phyloP scores from a whole-genome alignment of 1,284 basidiomycete species.

The Sanghuangporus sanghuang region DNA sequence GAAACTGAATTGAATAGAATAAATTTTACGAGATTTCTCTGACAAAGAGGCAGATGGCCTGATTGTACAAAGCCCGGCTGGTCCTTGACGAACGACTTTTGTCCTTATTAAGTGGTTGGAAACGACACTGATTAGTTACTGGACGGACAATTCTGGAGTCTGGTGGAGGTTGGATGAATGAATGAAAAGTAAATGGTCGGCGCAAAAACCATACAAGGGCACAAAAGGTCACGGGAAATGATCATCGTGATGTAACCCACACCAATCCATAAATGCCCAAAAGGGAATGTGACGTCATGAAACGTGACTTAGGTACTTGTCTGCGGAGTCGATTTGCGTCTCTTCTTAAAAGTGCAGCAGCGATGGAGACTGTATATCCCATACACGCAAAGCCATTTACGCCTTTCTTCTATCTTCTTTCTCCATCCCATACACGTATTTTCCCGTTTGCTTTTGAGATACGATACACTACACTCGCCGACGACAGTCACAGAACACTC shows the following conservation, averaged over 20 bases:
- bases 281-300: neutral
- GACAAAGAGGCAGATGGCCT: neutral
- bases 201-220: neutral
- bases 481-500: neutral
- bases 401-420: neutral
- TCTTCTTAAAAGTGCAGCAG: slow-evolving; percentile 2
- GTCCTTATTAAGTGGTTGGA: neutral
- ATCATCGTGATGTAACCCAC: neutral
- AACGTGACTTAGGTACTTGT: neutral
- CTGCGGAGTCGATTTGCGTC: neutral
- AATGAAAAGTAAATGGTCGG: neutral
- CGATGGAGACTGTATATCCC: neutral
- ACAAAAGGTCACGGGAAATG: neutral
- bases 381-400: neutral
- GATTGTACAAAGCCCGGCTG: neutral
- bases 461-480: neutral
- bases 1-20: neutral
- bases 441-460: neutral
- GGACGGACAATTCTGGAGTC: neutral
- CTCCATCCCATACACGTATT: neutral
- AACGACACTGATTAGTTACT: neutral
- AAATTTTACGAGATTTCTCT: neutral
- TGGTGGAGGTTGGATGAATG: no score
- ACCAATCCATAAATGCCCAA: neutral
- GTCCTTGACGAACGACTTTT: neutral